phyloP scores from a whole-genome alignment of 208 protist genomes.

The Willaertia magna region DNA sequence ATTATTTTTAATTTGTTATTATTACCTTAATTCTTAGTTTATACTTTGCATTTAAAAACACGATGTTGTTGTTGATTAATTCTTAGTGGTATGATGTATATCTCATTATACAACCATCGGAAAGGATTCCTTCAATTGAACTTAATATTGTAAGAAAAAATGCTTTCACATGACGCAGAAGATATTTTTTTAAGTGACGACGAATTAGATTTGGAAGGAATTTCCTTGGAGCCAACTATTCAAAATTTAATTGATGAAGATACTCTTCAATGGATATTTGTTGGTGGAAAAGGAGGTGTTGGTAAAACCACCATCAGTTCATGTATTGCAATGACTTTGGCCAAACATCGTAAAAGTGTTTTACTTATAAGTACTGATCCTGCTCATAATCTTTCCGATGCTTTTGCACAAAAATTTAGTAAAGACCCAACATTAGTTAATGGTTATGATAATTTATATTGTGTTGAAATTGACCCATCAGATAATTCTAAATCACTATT shows the following conservation, averaged over 20 bases:
- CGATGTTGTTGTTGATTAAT: too few relatives aligned
- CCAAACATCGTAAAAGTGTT: slow-evolving; percentile 63
- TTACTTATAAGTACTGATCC: slow-evolving; percentile 96
- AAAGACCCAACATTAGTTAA: slow-evolving; percentile 63
- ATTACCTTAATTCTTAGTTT: too few relatives aligned
- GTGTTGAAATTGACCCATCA: slow-evolving; percentile 79
- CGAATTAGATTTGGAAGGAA: background rate
- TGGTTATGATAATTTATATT: slow-evolving; percentile 78
- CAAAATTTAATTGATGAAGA: background rate
- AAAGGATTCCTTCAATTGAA: too few relatives aligned
- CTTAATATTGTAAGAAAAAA: too few relatives aligned
- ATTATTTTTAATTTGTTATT: too few relatives aligned
- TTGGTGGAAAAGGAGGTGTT: slow-evolving; percentile 89
- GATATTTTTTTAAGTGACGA: background rate
- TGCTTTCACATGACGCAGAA: background rate
- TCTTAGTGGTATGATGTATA: too few relatives aligned
- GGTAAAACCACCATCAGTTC: slow-evolving; percentile 90
- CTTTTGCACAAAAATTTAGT: slow-evolving; percentile 86
- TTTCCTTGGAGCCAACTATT: background rate
- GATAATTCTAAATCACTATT: background rate
- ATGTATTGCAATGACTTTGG: slow-evolving; percentile 71
- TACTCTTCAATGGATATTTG: slow-evolving; percentile 3
- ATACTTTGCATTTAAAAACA: too few relatives aligned
- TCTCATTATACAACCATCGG: too few relatives aligned
- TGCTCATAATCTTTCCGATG: slow-evolving; percentile 95